Evolutionary conservation across 2,329 filamentous ascomycete species (phyloP).

Genomic region (Raffaelea arxii): DNA sequence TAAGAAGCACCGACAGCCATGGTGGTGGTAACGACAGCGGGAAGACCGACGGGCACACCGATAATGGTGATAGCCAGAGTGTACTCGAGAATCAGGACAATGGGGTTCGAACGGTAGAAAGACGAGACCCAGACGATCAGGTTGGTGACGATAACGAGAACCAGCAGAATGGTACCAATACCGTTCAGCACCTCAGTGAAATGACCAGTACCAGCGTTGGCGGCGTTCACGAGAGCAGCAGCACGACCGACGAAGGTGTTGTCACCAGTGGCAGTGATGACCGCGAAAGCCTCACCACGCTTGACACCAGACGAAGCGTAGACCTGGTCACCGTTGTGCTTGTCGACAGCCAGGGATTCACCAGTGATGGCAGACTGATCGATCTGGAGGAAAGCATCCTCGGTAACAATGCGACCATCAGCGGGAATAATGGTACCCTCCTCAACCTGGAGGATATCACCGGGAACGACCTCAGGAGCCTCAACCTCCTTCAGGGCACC

Average conservation of each 20-base stretch:
- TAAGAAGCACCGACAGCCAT: slow-evolving; percentile 92
- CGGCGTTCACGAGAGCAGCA: slow-evolving; percentile 74
- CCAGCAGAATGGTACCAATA: slow-evolving; percentile 70
- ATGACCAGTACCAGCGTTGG: slow-evolving; percentile 65
- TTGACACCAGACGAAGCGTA: slow-evolving; percentile 84
- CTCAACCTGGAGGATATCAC: slow-evolving; percentile 82
- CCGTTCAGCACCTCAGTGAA: slow-evolving; percentile 87
- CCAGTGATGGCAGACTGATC: slow-evolving; percentile 90
- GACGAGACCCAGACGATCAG: slow-evolving; percentile 77
- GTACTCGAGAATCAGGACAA: slow-evolving; percentile 71
- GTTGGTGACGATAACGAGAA: slow-evolving; percentile 72
- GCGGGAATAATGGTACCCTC: slow-evolving; percentile 89
- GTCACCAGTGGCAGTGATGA: slow-evolving; percentile 78
- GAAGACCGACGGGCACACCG: slow-evolving; percentile 86
- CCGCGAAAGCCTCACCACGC: slow-evolving; percentile 76
- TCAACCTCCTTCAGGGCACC: slow-evolving; percentile 69
- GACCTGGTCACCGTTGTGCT: slow-evolving; percentile 70
- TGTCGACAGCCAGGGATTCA: slow-evolving; percentile 85
- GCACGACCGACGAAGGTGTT: slow-evolving; percentile 85
- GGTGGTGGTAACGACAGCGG: slow-evolving; percentile 85
- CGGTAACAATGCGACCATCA: slow-evolving; percentile 76
- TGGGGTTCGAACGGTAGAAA: slow-evolving; percentile 79
- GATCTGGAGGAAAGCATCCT: slow-evolving; percentile 77
- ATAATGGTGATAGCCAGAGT: slow-evolving; percentile 85
- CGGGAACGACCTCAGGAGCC: slow-evolving; percentile 75